phyloP scores from a whole-genome alignment of 2,329 filamentous ascomycete genomes.

The Epichloe gansuensis region DNA sequence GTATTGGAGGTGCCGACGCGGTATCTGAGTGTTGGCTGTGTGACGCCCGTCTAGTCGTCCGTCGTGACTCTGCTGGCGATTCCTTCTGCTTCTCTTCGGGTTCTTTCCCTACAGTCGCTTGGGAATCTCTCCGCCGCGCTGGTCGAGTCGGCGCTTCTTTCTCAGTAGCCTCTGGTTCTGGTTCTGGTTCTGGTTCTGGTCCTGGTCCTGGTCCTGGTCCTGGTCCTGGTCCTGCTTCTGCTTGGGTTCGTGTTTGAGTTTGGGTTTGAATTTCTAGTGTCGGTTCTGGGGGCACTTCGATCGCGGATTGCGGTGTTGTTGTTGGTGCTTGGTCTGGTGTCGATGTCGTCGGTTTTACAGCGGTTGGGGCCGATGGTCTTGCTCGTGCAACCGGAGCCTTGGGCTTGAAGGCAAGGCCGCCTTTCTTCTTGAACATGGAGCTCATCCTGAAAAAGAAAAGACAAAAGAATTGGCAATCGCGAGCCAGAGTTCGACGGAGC shows the following conservation, averaged over 20 bases:
- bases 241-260: too few relatives aligned
- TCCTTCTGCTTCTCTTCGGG: neutral
- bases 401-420: conserved; percentile 53
- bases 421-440: conserved; percentile 56
- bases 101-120: neutral
- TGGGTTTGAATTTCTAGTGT: neutral
- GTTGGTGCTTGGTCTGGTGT: neutral
- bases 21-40: conserved; percentile 3
- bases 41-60: conserved; percentile 1
- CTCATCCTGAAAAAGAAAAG: conserved; percentile 35
- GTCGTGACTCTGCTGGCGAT: neutral
- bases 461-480: too few relatives aligned
- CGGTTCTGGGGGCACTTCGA: conserved; percentile 1
- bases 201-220: neutral
- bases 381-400: conserved; percentile 46
- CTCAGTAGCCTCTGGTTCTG: neutral
- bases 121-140: neutral
- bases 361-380: conserved; percentile 4
- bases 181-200: neutral
- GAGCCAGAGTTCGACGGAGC: neutral
- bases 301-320: conserved; percentile 2
- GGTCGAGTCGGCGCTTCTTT: neutral
- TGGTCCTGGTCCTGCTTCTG: too few relatives aligned
- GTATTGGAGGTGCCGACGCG: neutral
- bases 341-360: conserved; percentile 3